These are phyloP conservation scores for Histomonas meleagridis DNA, from an alignment of 208 protist genomes.

Conservation along the genomic window DNA sequence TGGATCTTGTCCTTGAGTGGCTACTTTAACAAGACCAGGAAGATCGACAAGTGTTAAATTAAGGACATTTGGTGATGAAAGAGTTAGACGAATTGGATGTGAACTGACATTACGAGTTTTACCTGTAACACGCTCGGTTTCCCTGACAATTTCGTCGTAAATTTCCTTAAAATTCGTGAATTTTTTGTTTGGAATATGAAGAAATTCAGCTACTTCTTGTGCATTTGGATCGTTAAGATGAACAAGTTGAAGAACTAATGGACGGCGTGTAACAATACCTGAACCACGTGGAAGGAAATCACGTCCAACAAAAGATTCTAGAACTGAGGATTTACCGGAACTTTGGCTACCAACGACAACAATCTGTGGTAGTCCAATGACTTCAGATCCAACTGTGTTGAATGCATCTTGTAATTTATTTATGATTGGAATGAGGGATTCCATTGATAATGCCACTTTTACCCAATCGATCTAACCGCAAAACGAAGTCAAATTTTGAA, in stretches of 20 bases:
- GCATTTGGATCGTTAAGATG: not conserved
- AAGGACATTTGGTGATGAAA: constrained; percentile 76
- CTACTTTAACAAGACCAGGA: constrained; percentile 89
- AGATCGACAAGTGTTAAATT: constrained; percentile 97
- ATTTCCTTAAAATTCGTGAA: constrained; percentile 85
- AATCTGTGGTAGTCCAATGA: constrained; percentile 50
- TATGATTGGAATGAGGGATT: constrained; percentile 36
- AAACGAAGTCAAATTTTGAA: too few species aligned
- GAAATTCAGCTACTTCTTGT: constrained; percentile 66
- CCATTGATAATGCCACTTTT: too few species aligned
- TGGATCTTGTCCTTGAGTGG: constrained; percentile 86
- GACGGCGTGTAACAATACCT: constrained; percentile 95
- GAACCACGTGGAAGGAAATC: constrained; percentile 95
- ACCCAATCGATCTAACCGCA: not conserved
- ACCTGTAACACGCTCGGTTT: constrained; percentile 84
- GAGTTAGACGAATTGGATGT: constrained; percentile 85
- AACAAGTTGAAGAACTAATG: constrained; percentile 92
- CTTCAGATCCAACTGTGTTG: constrained; percentile 35
- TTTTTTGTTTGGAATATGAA: constrained; percentile 66
- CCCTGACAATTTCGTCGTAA: constrained; percentile 68
- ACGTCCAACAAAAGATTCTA: constrained; percentile 94
- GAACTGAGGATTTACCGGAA: constrained; percentile 62
- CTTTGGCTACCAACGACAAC: constrained; percentile 49
- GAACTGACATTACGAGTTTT: constrained; percentile 63
- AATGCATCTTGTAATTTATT: constrained; percentile 54